phyloP scores from a whole-genome alignment of 2,329 filamentous ascomycete species.

The Claviceps sp. region DNA sequence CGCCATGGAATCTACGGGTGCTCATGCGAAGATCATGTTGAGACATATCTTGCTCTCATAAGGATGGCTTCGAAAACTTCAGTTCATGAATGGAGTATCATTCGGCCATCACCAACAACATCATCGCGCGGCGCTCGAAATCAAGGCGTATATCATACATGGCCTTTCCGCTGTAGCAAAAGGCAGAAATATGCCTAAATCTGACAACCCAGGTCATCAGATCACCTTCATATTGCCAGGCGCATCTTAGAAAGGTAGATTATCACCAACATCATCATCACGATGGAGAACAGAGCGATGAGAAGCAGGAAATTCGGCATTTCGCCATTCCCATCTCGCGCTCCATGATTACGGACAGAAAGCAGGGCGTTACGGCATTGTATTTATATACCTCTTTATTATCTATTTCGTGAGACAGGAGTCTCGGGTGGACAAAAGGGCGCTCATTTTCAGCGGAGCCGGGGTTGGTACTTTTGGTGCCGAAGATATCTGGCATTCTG shows the following conservation, averaged over 20 bases:
- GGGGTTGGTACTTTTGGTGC: neutral
- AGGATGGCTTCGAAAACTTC: neutral
- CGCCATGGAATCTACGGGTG: no score
- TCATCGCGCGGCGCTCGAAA: neutral
- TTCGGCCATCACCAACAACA: neutral
- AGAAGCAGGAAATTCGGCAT: neutral
- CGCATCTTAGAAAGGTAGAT: neutral
- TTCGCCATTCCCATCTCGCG: neutral
- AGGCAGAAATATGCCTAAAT: neutral
- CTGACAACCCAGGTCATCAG: neutral
- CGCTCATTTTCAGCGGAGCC: no score
- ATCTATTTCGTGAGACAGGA: neutral
- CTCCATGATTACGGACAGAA: neutral
- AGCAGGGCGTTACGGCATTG: neutral
- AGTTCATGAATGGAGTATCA: neutral
- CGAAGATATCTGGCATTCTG: neutral
- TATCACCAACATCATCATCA: no score
- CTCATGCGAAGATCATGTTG: neutral
- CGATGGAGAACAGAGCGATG: neutral
- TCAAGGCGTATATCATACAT: neutral
- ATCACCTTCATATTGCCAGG: neutral
- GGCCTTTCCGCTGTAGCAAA: neutral
- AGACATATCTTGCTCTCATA: neutral
- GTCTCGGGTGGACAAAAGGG: neutral
- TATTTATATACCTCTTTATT: neutral